Percentiles rank a stretch among this genome's conserved stretches.
Conservation (phyloP, 495 filamentous ascomycete species). For the Chlorociboria aeruginascens region DNA sequence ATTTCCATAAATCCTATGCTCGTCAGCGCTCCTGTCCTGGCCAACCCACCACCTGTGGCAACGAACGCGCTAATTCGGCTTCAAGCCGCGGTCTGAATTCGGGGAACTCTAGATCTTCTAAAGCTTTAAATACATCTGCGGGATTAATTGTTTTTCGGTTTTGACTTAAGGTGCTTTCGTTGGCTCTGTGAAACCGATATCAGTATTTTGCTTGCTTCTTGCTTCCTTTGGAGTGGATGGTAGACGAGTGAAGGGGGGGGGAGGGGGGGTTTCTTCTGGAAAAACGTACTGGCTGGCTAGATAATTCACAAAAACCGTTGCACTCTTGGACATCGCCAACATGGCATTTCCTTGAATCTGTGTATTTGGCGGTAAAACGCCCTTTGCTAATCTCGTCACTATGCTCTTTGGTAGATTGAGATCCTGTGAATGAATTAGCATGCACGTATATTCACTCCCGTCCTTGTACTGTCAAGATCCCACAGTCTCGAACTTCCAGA, state of each 20-base stretch:
- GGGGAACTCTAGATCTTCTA: conserved; percentile 75
- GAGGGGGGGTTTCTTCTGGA: not conserved
- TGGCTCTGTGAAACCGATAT: conserved; percentile 43
- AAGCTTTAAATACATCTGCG: conserved; percentile 67
- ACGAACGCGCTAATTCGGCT: conserved; percentile 39
- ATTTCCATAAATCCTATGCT: conserved; percentile 39
- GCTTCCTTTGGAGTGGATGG: not conserved
- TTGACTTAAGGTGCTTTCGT: conserved; percentile 51
- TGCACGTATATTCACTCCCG: not conserved
- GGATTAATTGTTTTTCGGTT: conserved; percentile 82
- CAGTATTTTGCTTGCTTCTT: not conserved
- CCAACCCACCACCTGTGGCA: conserved; percentile 26
- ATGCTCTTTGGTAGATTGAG: conserved; percentile 88
- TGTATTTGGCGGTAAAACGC: conserved; percentile 91
- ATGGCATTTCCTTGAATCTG: conserved; percentile 90
- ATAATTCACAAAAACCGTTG: conserved; percentile 90
- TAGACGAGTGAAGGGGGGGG: not conserved
- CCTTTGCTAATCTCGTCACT: conserved; percentile 84
- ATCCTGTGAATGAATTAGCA: conserved; percentile 45
- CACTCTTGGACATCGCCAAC: conserved; percentile 80
- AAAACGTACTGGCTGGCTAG: conserved; percentile 64
- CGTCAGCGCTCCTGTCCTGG: not conserved
- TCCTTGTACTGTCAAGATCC: not conserved
- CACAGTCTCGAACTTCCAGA: not conserved
- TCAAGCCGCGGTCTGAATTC: conserved; percentile 50